phyloP scores from a whole-genome alignment of 345 rosid species.

The Iberis pinnata region DNA sequence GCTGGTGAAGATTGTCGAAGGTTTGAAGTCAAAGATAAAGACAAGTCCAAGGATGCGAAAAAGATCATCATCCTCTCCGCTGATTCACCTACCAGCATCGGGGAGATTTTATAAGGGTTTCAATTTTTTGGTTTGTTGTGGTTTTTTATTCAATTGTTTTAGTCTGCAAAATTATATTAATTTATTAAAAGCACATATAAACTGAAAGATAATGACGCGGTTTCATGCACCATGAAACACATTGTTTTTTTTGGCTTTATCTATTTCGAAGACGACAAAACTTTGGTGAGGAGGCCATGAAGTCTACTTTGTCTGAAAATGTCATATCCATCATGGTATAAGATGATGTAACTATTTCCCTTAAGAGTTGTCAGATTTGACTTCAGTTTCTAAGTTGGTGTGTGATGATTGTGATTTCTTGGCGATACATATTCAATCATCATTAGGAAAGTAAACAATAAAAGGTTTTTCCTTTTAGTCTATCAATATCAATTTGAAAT shows the following conservation, averaged over 20 bases:
- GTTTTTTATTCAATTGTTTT: too few relatives aligned
- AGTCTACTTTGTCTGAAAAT: conserved; percentile 24
- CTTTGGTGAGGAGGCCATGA: conserved; percentile 20
- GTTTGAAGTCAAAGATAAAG: conserved; percentile 64
- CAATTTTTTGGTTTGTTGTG: too few relatives aligned
- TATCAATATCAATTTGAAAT: neutral
- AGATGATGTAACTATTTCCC: neutral
- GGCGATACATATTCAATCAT: too few relatives aligned
- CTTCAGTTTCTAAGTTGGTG: neutral
- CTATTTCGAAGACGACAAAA: conserved; percentile 32
- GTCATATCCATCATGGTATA: conserved; percentile 44
- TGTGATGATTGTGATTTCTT: conserved; percentile 1
- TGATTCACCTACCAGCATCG: too few relatives aligned
- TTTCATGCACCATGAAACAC: too few relatives aligned
- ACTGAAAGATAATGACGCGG: too few relatives aligned
- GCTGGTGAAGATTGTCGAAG: conserved; percentile 44
- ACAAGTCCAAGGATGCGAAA: conserved; percentile 47
- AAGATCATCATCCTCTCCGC: conserved; percentile 19
- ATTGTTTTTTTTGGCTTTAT: too few relatives aligned
- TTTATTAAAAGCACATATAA: too few relatives aligned
- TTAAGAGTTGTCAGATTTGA: neutral
- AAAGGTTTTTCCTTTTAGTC: conserved; percentile 13
- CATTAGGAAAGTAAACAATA: too few relatives aligned
- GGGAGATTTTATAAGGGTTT: too few relatives aligned
- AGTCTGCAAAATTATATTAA: too few relatives aligned